Evolutionary conservation across 805 yeast genomes (phyloP), one percentile per base, ranked within the genome.

Genomic region (Geotrichum ghanense): DNA sequence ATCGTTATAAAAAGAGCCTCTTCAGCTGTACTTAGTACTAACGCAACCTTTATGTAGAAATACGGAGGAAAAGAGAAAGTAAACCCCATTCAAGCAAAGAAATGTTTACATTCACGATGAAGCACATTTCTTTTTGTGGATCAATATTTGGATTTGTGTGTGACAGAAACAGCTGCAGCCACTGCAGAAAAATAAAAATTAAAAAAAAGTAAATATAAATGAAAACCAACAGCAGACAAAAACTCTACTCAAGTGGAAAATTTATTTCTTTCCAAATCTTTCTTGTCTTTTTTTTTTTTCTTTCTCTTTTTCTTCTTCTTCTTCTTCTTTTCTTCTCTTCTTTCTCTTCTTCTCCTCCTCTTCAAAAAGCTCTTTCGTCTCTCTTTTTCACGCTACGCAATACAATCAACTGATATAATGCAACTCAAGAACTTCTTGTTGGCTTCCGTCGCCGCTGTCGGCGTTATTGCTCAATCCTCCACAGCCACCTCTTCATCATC

Each of bases 271-370:
- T 14, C 31, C 31, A 9, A 25, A 25, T 25, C 14, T 25, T 9
- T 14, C 31, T 25, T 25, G 14, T 25, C 31, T 25, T 14, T 25
- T 25, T 25, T 46, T 22, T 16, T 17, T 23, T 34, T 46, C 16
- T 47, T n/a, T 19, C 25, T 22, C 41, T 27, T 41, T 19, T 26
- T 43, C 22, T 26, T 21, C 22, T 25, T 24, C 31, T 20, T 23
- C 23, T 39, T 16, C 46, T 39, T n/a, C 42, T 21, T 46, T 31
- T 24, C 42, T 47, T 39, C 40, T 41, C 25, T 47, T 46, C 45
- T 45, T 26, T 37, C 42, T 48, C 19, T 43, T 41, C 6, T 21
- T 39, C 34, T 22, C 26, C 41, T 42, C 26, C 17, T 27, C 23
- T 26, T n/a, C n/a, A n/a, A n/a, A n/a, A n/a, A n/a, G n/a, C n/a